Evolutionary conservation across 192 early-diverging fungal species (phyloP).

Genomic region (Entomortierella parvispora): DNA sequence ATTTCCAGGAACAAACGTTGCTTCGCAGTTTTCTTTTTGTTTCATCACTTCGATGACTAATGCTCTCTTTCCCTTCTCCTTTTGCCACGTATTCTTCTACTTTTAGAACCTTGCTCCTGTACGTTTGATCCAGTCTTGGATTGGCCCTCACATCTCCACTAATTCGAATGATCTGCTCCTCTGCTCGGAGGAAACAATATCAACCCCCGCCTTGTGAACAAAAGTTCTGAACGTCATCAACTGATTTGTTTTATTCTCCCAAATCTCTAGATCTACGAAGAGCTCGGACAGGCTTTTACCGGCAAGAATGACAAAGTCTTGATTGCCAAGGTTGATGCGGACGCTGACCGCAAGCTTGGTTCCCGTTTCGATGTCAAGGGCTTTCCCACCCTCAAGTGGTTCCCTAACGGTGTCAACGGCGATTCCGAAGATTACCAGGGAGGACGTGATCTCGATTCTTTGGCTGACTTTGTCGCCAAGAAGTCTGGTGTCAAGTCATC

Average conservation of each 20-base stretch:
- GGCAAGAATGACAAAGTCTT: slow-evolving; percentile 80
- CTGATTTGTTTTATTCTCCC: neutral
- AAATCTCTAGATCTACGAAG: slow-evolving; percentile 69
- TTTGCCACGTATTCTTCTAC: neutral
- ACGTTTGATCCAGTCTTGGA: too few relatives aligned
- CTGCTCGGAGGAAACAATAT: neutral
- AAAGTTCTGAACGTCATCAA: slow-evolving; percentile 23
- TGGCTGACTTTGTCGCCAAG: slow-evolving; percentile 79
- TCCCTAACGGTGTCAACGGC: slow-evolving; percentile 81
- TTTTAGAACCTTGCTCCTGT: slow-evolving; percentile 49
- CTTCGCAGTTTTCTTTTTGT: neutral
- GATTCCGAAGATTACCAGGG: slow-evolving; percentile 82
- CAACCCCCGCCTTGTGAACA: too few relatives aligned
- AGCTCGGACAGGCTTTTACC: slow-evolving; percentile 80
- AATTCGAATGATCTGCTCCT: neutral
- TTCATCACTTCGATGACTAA: slow-evolving; percentile 17
- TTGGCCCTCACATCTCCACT: neutral
- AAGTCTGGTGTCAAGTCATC: slow-evolving; percentile 81
- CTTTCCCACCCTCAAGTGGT: slow-evolving; percentile 95
- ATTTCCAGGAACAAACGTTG: neutral
- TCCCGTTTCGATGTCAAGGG: slow-evolving; percentile 79
- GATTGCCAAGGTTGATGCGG: slow-evolving; percentile 91
- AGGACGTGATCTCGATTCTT: slow-evolving; percentile 85
- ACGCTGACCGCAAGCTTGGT: slow-evolving; percentile 87
- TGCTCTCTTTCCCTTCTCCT: neutral